phyloP scores from a whole-genome alignment of 2,329 filamentous ascomycete genomes.

The Cercospora sp. region DNA sequence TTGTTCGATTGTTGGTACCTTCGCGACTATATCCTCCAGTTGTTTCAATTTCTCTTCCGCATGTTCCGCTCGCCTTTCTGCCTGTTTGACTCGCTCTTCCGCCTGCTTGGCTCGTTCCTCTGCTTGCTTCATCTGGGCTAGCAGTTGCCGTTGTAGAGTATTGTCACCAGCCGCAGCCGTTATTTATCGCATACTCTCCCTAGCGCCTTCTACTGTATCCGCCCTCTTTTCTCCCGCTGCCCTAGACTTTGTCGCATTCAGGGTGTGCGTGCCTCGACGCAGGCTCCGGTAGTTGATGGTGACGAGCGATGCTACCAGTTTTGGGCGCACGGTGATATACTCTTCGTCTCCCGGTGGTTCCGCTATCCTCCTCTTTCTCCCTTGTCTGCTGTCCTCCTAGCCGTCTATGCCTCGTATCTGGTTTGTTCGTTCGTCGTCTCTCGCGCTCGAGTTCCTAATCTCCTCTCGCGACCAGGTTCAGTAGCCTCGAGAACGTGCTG shows the following conservation, averaged over 20 bases:
- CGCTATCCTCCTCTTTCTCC: background rate
- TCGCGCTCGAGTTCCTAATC: too few relatives aligned
- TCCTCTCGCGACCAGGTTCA: too few relatives aligned
- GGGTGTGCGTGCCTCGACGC: background rate
- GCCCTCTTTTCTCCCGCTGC: background rate
- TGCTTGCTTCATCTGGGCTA: background rate
- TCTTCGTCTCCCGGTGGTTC: constrained; percentile 1
- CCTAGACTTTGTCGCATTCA: background rate
- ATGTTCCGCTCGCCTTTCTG: background rate
- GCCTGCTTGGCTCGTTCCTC: too few relatives aligned
- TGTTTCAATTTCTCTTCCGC: too few relatives aligned
- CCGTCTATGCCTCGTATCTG: too few relatives aligned
- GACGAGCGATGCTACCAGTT: background rate
- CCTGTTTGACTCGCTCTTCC: background rate
- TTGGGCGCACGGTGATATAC: background rate
- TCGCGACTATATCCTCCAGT: too few relatives aligned
- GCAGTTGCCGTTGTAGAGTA: background rate
- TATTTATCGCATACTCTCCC: background rate
- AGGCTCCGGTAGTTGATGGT: background rate
- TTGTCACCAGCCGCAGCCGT: background rate
- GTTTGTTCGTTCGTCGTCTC: too few relatives aligned
- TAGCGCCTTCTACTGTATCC: background rate
- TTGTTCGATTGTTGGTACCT: too few relatives aligned
- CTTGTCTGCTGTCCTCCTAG: background rate
- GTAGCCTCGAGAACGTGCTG: background rate